Evolutionary conservation across 2,329 filamentous ascomycete species (phyloP), one percentile per base, ranked within the genome.

Genomic region (Colletotrichum sansevieriae): DNA sequence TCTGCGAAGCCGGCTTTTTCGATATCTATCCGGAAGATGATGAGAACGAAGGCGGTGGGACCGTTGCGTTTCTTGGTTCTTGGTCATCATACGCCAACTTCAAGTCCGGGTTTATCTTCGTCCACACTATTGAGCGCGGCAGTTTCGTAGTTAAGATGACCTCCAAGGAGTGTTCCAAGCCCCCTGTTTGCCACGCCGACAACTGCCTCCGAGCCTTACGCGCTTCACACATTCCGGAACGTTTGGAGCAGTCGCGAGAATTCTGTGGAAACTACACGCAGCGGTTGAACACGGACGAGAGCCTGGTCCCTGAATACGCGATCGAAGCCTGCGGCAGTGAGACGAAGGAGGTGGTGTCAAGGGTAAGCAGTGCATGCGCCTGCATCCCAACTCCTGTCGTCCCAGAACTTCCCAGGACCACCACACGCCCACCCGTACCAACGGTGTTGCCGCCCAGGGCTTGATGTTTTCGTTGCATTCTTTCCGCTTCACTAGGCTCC

Each of bases 1-100:
- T 85, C 66, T 78, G 79, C 71, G 79, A 84, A 72, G 78, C 80
- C 4, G 83, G 76, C 0, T 83, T 78, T 76, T 84, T 85, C 71
- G 83, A 85, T 65, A 78, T 80, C 55, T 79, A 83, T 71, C 83
- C 83, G 4, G 83, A 73, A 63, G 72, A 73, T 37, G 70, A 73
- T 33, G 63, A 72, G 29, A 60, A 65, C n/a, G 65, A 54, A 29
- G 72, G 72, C 44, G 70, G 78, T 46, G 71, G 70, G 29, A 59
- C 55, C 12, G 66, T 72, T 25, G 65, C 65, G 22, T 71, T 72
- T 58, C 43, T 69, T 6, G 72, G 71, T 3, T 71, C 70, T 0
- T 73, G 72, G 72, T 70, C 70, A 6, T 72, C 71, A 4, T 73
- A 71, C 63, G 72, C 70, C 49, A 65, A 68, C 49, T 73, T 73